Evolutionary conservation across 2,329 filamentous ascomycete genomes (phyloP).

Genomic region (Epichloe elymi): DNA sequence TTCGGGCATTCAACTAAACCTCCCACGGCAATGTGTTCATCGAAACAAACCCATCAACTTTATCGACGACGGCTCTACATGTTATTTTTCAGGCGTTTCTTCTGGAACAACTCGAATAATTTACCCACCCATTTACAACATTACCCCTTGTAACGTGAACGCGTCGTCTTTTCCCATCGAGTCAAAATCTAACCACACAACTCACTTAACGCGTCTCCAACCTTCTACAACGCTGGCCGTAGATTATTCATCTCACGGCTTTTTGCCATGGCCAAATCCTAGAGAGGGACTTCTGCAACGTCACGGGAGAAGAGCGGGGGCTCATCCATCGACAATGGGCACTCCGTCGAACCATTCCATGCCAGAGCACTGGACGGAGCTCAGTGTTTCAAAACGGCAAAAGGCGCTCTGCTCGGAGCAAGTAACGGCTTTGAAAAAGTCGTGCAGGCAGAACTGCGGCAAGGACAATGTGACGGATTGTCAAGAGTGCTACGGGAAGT

Average conservation of each 20-base stretch:
- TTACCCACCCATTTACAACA: too few species aligned
- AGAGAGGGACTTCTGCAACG: background rate
- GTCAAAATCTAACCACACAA: too few species aligned
- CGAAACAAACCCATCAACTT: too few species aligned
- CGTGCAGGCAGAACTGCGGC: conserved; percentile 30
- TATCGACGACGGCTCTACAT: too few species aligned
- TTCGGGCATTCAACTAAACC: background rate
- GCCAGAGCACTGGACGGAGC: conserved; percentile 27
- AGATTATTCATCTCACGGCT: background rate
- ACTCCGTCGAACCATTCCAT: conserved; percentile 14
- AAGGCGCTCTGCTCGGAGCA: conserved; percentile 25
- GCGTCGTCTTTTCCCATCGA: too few species aligned
- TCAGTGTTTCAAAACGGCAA: conserved; percentile 19
- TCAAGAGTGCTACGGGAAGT: conserved; percentile 31
- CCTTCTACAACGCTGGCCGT: too few species aligned
- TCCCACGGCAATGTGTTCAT: too few species aligned
- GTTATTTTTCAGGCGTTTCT: too few species aligned
- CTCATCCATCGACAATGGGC: conserved; percentile 12
- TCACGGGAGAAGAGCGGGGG: background rate
- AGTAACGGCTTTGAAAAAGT: conserved; percentile 27
- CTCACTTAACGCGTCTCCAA: too few species aligned
- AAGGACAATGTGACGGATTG: conserved; percentile 32
- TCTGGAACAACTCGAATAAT: too few species aligned
- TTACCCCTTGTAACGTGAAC: too few species aligned
- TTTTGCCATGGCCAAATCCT: background rate